Conservation (phyloP, 2,329 filamentous ascomycete genomes). For the Fusarium protoensiforme region DNA sequence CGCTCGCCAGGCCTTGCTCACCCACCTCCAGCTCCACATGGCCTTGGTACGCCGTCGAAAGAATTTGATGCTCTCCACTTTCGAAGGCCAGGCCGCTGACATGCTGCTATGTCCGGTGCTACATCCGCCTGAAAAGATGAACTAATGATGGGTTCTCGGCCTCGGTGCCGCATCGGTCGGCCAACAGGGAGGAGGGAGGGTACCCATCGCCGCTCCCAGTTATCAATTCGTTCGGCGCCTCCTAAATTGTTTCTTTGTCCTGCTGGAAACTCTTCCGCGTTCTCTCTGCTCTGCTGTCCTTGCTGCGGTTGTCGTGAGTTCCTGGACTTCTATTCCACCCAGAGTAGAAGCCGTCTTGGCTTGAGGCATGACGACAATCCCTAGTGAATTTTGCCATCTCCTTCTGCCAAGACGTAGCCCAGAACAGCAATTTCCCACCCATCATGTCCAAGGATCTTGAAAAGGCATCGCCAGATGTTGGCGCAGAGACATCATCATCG, state of each 20-base stretch:
- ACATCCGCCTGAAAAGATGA: slow-evolving; percentile 10
- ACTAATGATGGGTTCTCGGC: slow-evolving; percentile 11
- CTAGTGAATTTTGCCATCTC: slow-evolving; percentile 16
- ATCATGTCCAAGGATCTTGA: slow-evolving; percentile 37
- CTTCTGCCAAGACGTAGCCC: not conserved
- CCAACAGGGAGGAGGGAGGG: slow-evolving; percentile 10
- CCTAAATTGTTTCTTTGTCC: slow-evolving; percentile 9
- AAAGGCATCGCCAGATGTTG: slow-evolving; percentile 26
- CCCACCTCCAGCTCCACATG: slow-evolving; percentile 19
- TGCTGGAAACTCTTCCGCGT: not conserved
- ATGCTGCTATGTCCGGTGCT: slow-evolving; percentile 21
- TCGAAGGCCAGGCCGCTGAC: slow-evolving; percentile 5
- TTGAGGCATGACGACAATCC: slow-evolving; percentile 15
- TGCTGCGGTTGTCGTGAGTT: not conserved
- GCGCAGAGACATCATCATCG: slow-evolving; percentile 23
- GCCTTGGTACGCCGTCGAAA: slow-evolving; percentile 4
- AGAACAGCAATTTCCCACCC: not conserved
- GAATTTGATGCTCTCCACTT: slow-evolving; percentile 32
- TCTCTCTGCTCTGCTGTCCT: not conserved
- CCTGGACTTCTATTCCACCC: not conserved
- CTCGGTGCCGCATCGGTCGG: slow-evolving; percentile 39
- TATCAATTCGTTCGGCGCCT: slow-evolving; percentile 16
- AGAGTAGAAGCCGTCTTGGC: not conserved
- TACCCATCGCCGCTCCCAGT: slow-evolving; percentile 10
- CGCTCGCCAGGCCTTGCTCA: slow-evolving; percentile 3